phyloP scores from a whole-genome alignment of 169 alveolate genomes.

The Plasmodium falciparum region DNA sequence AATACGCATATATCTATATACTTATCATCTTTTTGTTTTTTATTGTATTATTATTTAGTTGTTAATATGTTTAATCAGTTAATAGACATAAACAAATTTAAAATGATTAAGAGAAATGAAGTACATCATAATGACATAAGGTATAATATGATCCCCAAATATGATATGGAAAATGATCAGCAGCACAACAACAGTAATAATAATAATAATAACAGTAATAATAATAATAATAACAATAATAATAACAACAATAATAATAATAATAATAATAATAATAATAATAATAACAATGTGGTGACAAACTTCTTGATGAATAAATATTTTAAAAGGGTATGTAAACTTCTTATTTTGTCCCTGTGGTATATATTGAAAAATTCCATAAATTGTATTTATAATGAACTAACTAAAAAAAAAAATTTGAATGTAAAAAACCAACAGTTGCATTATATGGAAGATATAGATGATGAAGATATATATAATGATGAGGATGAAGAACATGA shows the following conservation, averaged over 20 bases:
- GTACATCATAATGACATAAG: no score
- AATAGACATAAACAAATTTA: slow-evolving; percentile 23
- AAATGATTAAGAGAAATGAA: no score
- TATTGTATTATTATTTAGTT: slow-evolving; percentile 42
- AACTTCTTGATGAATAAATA: slow-evolving; percentile 5
- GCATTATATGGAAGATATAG: slow-evolving; percentile 31
- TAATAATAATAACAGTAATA: no score
- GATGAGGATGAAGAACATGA: slow-evolving; percentile 62
- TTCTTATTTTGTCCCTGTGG: slow-evolving; percentile 43
- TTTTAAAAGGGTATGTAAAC: slow-evolving; percentile 31
- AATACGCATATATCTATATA: slow-evolving; percentile 38
- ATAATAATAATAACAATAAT: no score
- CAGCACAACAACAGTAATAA: no score
- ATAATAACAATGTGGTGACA: neutral
- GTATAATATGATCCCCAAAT: no score
- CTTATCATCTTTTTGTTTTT: slow-evolving; percentile 43
- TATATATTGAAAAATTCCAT: slow-evolving; percentile 10
- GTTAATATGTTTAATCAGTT: slow-evolving; percentile 35
- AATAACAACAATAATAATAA: neutral
- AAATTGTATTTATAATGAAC: slow-evolving; percentile 22
- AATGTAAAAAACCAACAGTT: slow-evolving; percentile 1
- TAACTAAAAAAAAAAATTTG: neutral
- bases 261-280: no score
- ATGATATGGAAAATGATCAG: no score
- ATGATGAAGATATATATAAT: slow-evolving; percentile 42